A percentile compares a stretch with the other conserved stretches of the same genome.
Conservation (phyloP, 163 green algal genomes). For the Chlamydomonas reinhardtii region DNA sequence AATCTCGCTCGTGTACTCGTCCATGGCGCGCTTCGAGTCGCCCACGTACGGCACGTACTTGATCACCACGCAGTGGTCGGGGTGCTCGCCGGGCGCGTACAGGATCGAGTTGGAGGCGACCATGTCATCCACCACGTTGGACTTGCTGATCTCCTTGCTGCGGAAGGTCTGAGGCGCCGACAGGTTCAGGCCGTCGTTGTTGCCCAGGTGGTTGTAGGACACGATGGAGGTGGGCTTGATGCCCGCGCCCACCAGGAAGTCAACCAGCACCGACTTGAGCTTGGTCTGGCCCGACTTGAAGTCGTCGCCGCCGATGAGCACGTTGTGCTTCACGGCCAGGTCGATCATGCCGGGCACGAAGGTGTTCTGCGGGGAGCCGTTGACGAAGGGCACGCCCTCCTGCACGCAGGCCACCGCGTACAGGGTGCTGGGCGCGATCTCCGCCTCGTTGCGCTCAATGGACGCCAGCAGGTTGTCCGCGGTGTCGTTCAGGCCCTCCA, state of each 20-base stretch:
- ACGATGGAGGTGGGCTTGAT: constrained; percentile 99
- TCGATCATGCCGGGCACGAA: constrained; percentile 95
- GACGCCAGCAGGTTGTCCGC: constrained; percentile 90
- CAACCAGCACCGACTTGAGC: constrained; percentile 99
- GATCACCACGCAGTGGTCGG: constrained; percentile 98
- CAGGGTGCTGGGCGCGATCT: constrained; percentile 96
- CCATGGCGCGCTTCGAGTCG: constrained; percentile 98
- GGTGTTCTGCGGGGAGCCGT: constrained; percentile 99
- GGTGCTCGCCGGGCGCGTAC: constrained; percentile 95
- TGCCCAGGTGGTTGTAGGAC: constrained; percentile 99
- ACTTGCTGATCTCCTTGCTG: constrained; percentile 98
- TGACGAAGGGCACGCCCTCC: constrained; percentile 98
- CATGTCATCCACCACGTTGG: constrained; percentile 99
- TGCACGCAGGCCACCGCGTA: constrained; percentile 95
- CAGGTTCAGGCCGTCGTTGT: constrained; percentile 99
- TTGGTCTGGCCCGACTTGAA: constrained; percentile 99
- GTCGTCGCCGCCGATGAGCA: constrained; percentile 98
- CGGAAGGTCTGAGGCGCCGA: constrained; percentile 93
- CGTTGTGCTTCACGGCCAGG: constrained; percentile 79
- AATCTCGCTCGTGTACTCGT: constrained; percentile 99
- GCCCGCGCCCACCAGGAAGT: constrained; percentile 97
- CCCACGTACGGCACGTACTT: constrained; percentile 97
- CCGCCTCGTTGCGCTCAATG: constrained; percentile 88
- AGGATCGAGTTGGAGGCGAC: constrained; percentile 95
- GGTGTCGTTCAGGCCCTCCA: constrained; percentile 97